These are phyloP conservation scores for Cladosporium halotolerans DNA, from an alignment of 2,329 filamentous ascomycete genomes.

Conservation along the genomic window DNA sequence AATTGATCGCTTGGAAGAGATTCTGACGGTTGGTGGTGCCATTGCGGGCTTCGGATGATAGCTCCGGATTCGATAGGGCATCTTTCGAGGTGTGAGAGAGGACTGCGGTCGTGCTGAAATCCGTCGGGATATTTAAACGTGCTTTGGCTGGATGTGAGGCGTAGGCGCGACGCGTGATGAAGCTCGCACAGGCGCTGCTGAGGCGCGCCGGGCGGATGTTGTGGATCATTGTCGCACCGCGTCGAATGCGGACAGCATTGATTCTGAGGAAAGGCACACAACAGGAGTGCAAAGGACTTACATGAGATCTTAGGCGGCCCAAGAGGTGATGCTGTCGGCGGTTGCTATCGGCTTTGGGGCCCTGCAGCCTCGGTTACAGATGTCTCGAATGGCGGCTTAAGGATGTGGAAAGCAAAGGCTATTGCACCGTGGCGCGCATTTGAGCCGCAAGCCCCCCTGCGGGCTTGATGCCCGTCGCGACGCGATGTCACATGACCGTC, in stretches of 20 bases:
- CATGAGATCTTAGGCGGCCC: not conserved
- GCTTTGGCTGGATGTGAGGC: slow-evolving; percentile 46
- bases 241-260: not conserved
- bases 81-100: slow-evolving; percentile 72
- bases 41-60: slow-evolving; percentile 42
- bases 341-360: slow-evolving; percentile 6
- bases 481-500: not conserved
- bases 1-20: slow-evolving; percentile 88
- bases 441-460: not conserved
- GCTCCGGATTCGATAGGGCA: slow-evolving; percentile 64
- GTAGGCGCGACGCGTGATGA: slow-evolving; percentile 30
- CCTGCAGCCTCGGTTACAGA: slow-evolving; percentile 2
- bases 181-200: not conserved
- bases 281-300: not conserved
- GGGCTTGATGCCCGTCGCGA: not conserved
- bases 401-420: too few relatives aligned
- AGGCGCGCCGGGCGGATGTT: slow-evolving; percentile 1
- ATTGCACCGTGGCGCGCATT: not conserved
- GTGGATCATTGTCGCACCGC: not conserved
- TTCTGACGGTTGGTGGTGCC: slow-evolving; percentile 76
- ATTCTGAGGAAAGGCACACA: too few relatives aligned
- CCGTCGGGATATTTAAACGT: slow-evolving; percentile 75
- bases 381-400: not conserved
- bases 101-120: slow-evolving; percentile 76
- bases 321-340: not conserved